These are phyloP conservation scores for Suillus spraguei DNA, from an alignment of 768 basidiomycete genomes.

Conservation along the genomic window DNA sequence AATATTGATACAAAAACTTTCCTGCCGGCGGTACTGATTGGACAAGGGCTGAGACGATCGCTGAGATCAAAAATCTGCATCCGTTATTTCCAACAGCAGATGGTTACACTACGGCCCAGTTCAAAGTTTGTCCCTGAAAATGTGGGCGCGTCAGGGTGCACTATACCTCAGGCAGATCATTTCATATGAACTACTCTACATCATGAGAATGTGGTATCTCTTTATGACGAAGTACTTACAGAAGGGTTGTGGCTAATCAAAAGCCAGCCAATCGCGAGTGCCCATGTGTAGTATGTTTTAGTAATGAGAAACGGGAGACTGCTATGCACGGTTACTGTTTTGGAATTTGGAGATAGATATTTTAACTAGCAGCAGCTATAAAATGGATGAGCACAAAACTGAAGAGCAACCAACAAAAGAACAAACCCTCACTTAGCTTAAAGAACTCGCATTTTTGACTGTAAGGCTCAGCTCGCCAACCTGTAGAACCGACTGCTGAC, in stretches of 20 bases:
- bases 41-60: neutral
- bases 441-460: neutral
- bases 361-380: neutral
- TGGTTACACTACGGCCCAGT: neutral
- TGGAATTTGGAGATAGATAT: neutral
- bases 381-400: neutral
- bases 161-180: too few species aligned
- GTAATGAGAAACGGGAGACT: neutral
- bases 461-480: neutral
- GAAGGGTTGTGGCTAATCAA: too few species aligned
- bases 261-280: too few species aligned
- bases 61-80: neutral
- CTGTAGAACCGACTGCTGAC: neutral
- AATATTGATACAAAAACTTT: neutral
- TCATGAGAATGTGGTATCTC: too few species aligned
- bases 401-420: neutral
- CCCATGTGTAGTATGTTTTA: too few species aligned
- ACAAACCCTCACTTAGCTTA: neutral
- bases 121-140: neutral
- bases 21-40: neutral
- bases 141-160: neutral
- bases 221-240: too few species aligned
- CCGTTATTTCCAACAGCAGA: neutral
- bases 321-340: neutral
- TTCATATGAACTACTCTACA: too few species aligned